These are phyloP conservation scores for Fraxinus ornus DNA, from an alignment of 305 asterid genomes.

Conservation along the genomic window DNA sequence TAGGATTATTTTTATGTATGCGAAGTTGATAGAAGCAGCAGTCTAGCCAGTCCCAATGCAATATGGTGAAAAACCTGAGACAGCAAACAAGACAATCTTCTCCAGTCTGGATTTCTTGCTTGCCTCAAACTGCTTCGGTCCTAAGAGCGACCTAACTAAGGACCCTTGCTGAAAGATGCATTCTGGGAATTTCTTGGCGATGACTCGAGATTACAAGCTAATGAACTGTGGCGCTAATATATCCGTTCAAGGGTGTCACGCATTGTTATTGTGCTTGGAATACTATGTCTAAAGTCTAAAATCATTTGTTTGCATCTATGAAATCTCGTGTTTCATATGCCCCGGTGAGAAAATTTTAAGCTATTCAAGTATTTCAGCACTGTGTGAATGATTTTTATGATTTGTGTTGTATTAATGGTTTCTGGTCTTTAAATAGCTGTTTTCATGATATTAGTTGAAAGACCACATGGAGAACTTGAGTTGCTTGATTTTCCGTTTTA, in stretches of 20 bases:
- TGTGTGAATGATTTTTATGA: too few species aligned
- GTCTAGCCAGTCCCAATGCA: constrained; percentile 20
- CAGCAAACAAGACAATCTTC: constrained; percentile 24
- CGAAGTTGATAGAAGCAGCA: constrained; percentile 31
- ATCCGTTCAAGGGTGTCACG: too few species aligned
- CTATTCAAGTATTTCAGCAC: too few species aligned
- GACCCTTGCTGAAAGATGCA: not conserved
- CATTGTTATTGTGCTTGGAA: not conserved
- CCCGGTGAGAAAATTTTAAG: too few species aligned
- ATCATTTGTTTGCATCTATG: not conserved
- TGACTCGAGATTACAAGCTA: constrained; percentile 8
- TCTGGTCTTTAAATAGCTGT: too few species aligned
- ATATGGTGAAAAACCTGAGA: constrained; percentile 25
- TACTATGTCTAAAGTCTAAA: not conserved
- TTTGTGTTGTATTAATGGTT: too few species aligned
- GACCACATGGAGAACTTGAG: too few species aligned
- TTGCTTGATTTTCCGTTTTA: too few species aligned
- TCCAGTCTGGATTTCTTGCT: constrained; percentile 46
- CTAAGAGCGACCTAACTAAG: constrained; percentile 17
- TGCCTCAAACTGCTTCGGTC: constrained; percentile 34
- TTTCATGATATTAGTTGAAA: too few species aligned
- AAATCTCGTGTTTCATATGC: too few species aligned
- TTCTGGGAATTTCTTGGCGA: too few species aligned
- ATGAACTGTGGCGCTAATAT: too few species aligned
- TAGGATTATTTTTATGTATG: not conserved